Conservation (phyloP, 495 filamentous ascomycete genomes). For the Penicillium canescens region DNA sequence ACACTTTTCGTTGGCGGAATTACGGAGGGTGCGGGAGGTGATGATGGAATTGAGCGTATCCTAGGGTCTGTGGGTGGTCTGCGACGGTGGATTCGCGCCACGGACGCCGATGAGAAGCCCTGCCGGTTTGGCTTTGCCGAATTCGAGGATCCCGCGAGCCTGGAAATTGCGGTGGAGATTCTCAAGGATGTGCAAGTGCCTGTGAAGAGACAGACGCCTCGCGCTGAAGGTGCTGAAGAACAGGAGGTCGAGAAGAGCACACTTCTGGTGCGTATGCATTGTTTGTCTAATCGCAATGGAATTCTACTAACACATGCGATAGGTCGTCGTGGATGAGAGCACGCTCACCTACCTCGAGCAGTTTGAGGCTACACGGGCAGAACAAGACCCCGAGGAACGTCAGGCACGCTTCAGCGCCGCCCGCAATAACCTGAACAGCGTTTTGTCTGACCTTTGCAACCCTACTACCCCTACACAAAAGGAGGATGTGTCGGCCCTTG, state of each 20-base stretch:
- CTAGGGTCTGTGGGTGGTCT: slow-evolving; percentile 75
- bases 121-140: slow-evolving; percentile 95
- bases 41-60: slow-evolving; percentile 82
- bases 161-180: slow-evolving; percentile 83
- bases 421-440: slow-evolving; percentile 60
- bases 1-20: slow-evolving; percentile 91
- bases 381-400: slow-evolving; percentile 63
- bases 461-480: slow-evolving; percentile 54
- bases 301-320: slow-evolving; percentile 14
- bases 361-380: slow-evolving; percentile 63
- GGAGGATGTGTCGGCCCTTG: slow-evolving; percentile 47
- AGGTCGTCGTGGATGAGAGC: slow-evolving; percentile 78
- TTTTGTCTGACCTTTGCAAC: slow-evolving; percentile 71
- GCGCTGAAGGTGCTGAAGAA: slow-evolving; percentile 51
- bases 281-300: background rate
- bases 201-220: slow-evolving; percentile 62
- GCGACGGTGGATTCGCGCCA: slow-evolving; percentile 80
- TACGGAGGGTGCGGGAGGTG: slow-evolving; percentile 71
- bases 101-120: slow-evolving; percentile 78
- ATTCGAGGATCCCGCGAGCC: slow-evolving; percentile 88
- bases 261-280: slow-evolving; percentile 51
- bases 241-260: slow-evolving; percentile 66
- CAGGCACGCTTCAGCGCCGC: slow-evolving; percentile 71
- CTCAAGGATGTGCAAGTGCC: slow-evolving; percentile 86
- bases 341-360: slow-evolving; percentile 80